A percentile compares a stretch with the other conserved stretches of the same genome.
These are phyloP conservation scores for Calonectria multiphialidica DNA, from an alignment of 2,329 filamentous ascomycete genomes.

Conservation along the genomic window DNA sequence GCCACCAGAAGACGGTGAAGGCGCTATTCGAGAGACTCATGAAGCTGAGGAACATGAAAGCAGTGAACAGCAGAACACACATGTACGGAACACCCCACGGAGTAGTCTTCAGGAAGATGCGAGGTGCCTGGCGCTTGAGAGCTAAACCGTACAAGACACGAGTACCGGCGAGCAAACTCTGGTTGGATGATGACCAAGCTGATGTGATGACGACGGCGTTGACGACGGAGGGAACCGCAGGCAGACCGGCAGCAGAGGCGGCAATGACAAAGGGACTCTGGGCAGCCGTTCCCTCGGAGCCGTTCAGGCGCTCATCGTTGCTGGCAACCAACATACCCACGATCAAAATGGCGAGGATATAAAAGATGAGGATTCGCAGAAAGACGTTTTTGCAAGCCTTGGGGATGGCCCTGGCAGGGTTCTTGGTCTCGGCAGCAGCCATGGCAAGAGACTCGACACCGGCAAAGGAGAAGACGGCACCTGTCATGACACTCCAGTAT, in stretches of 20 bases:
- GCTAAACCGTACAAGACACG: slow-evolving; percentile 71
- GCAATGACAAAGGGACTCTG: slow-evolving; percentile 77
- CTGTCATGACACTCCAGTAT: slow-evolving; percentile 71
- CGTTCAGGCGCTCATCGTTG: slow-evolving; percentile 64
- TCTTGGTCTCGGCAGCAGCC: slow-evolving; percentile 69
- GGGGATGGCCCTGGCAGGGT: slow-evolving; percentile 66
- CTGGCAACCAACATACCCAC: slow-evolving; percentile 76
- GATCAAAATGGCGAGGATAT: slow-evolving; percentile 77
- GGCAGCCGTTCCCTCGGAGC: slow-evolving; percentile 57
- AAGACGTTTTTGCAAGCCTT: slow-evolving; percentile 69
- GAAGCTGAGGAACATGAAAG: slow-evolving; percentile 69
- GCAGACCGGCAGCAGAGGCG: slow-evolving; percentile 74
- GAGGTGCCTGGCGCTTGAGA: slow-evolving; percentile 69
- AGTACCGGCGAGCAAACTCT: slow-evolving; percentile 70
- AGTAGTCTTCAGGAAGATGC: slow-evolving; percentile 69
- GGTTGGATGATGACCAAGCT: slow-evolving; percentile 77
- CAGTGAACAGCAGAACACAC: slow-evolving; percentile 65
- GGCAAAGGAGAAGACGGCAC: slow-evolving; percentile 77
- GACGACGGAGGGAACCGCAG: slow-evolving; percentile 76
- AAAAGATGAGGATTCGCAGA: slow-evolving; percentile 69
- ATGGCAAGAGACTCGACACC: slow-evolving; percentile 75
- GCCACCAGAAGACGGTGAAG: slow-evolving; percentile 75
- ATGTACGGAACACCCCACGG: slow-evolving; percentile 73
- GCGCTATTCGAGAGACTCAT: slow-evolving; percentile 69
- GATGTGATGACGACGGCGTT: slow-evolving; percentile 83